phyloP scores from a whole-genome alignment of 2,329 filamentous ascomycete genomes.

The Lojkania enalia region DNA sequence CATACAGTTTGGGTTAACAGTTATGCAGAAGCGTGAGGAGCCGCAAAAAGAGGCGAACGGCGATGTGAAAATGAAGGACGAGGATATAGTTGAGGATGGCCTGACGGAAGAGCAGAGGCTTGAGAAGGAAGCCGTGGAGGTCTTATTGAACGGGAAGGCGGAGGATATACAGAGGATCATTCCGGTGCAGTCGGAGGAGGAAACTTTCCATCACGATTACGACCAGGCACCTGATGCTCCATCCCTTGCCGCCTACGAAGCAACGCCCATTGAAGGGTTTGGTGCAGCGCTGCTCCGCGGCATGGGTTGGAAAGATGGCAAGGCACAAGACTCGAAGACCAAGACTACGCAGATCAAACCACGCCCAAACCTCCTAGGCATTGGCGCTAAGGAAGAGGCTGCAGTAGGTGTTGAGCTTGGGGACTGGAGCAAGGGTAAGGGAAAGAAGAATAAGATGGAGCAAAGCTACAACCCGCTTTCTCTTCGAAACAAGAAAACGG shows the following conservation, averaged over 20 bases:
- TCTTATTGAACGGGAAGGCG: constrained; percentile 47
- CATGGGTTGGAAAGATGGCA: constrained; percentile 89
- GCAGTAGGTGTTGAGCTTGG: constrained; percentile 70
- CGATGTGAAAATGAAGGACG: constrained; percentile 33
- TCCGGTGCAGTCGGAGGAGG: constrained; percentile 57
- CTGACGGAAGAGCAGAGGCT: constrained; percentile 36
- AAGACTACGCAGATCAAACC: constrained; percentile 69
- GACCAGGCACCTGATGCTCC: constrained; percentile 72
- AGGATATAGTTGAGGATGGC: constrained; percentile 18
- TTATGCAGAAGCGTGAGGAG: constrained; percentile 42
- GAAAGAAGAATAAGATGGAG: constrained; percentile 48
- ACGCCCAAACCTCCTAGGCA: constrained; percentile 79
- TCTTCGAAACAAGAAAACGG: constrained; percentile 64
- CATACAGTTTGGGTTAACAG: constrained; percentile 59
- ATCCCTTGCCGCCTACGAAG: constrained; percentile 80
- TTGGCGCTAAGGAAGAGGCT: constrained; percentile 80
- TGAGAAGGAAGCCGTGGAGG: constrained; percentile 60
- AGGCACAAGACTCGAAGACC: constrained; percentile 37
- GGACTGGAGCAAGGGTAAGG: constrained; percentile 64
- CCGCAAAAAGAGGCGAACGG: constrained; percentile 10
- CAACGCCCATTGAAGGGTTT: constrained; percentile 92
- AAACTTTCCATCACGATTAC: constrained; percentile 72
- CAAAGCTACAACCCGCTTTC: constrained; percentile 65
- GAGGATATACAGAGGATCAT: constrained; percentile 44
- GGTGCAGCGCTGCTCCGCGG: constrained; percentile 86